A percentile compares a stretch with the other conserved stretches of the same genome.
Conservation (phyloP, 2,329 filamentous ascomycete genomes). For the Fusarium concolor region DNA sequence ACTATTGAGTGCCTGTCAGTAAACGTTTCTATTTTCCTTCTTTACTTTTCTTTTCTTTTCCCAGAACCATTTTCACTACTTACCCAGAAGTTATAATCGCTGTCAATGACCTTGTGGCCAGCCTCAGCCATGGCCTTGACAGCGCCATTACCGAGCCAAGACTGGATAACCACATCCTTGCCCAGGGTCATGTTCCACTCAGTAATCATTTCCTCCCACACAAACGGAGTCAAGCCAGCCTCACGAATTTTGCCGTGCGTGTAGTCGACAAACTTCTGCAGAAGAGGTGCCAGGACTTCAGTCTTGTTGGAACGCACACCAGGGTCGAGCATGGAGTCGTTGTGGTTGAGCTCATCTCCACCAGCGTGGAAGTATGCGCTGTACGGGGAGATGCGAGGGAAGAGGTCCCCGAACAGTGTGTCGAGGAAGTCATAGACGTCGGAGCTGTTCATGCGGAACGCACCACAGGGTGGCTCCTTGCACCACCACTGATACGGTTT, state of each 20-base stretch:
- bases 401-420: conserved; percentile 77
- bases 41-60: too few relatives aligned
- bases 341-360: conserved; percentile 86
- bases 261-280: conserved; percentile 81
- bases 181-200: conserved; percentile 82
- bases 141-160: conserved; percentile 76
- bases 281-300: conserved; percentile 75
- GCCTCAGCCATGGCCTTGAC: conserved; percentile 69
- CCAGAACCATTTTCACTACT: conserved; percentile 44
- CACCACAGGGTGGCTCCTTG: conserved; percentile 72
- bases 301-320: conserved; percentile 75
- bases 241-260: conserved; percentile 74
- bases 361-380: conserved; percentile 85
- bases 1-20: conserved; percentile 59
- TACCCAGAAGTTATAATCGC: conserved; percentile 83
- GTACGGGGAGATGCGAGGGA: conserved; percentile 77
- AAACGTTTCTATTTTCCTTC: background rate
- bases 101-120: conserved; percentile 79
- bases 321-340: conserved; percentile 74
- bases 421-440: conserved; percentile 78
- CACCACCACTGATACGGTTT: conserved; percentile 70
- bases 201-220: conserved; percentile 89
- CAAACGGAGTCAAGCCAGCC: conserved; percentile 76
- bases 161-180: conserved; percentile 79
- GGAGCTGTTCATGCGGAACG: conserved; percentile 80